A percentile compares a stretch with the other conserved stretches of the same genome.
phyloP scores from a whole-genome alignment of 371 early-diverging fungal genomes.

The Massospora cicadina region DNA sequence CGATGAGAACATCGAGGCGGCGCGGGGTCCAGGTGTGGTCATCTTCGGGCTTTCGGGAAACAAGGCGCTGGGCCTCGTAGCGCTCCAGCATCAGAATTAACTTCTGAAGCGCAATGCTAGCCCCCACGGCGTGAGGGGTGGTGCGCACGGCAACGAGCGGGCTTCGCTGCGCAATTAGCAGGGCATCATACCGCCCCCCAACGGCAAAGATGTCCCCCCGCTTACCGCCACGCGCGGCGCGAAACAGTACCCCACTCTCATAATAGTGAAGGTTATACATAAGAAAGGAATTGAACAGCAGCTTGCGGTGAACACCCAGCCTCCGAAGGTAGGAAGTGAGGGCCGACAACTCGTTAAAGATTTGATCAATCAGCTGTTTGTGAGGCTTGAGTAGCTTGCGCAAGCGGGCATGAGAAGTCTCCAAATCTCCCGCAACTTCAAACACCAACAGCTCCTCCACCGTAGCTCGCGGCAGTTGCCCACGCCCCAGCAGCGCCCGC shows the following conservation, averaged over 20 bases:
- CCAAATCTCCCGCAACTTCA: constrained; percentile 33
- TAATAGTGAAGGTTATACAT: constrained; percentile 60
- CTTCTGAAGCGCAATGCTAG: constrained; percentile 60
- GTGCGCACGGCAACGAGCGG: constrained; percentile 17
- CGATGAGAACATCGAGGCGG: constrained; percentile 57
- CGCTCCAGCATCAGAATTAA: constrained; percentile 43
- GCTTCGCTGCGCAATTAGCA: constrained; percentile 35
- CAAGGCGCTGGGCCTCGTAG: constrained; percentile 42
- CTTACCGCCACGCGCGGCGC: constrained; percentile 38
- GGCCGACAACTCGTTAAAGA: constrained; percentile 25
- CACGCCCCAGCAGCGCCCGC: constrained; percentile 30
- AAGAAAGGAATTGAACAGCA: constrained; percentile 40
- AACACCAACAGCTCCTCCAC: constrained; percentile 47
- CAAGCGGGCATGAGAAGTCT: constrained; percentile 28
- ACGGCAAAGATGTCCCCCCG: constrained; percentile 61
- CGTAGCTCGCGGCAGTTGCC: constrained; percentile 34
- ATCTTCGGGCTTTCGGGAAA: constrained; percentile 29
- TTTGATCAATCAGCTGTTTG: constrained; percentile 25
- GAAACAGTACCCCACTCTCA: constrained; percentile 53
- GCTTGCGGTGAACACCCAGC: constrained; percentile 41
- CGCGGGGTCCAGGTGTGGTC: constrained; percentile 34
- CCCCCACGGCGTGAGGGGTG: constrained; percentile 38
- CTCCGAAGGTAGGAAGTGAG: constrained; percentile 27
- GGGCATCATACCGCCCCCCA: constrained; percentile 56
- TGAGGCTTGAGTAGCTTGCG: constrained; percentile 30